These are phyloP conservation scores for Citrus hindsii DNA, from an alignment of 345 rosid species.

Conservation along the genomic window DNA sequence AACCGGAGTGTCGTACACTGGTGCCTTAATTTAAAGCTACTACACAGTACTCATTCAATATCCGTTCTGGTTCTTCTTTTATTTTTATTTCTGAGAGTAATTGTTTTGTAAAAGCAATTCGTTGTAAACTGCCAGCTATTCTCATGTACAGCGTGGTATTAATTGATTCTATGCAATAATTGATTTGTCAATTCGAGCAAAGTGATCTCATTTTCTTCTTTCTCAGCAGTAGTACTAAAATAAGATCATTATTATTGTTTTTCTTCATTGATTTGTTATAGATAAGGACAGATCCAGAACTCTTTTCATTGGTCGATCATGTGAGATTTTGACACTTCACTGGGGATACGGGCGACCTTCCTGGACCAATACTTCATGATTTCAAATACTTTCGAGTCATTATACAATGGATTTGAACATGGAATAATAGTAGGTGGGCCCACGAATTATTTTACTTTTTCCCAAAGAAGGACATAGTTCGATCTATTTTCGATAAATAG, in stretches of 20 bases:
- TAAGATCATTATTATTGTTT: too few relatives aligned
- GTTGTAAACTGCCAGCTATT: not conserved
- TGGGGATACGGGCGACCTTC: too few relatives aligned
- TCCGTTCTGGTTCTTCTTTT: conserved; percentile 10
- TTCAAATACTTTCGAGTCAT: too few relatives aligned
- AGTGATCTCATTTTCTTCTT: not conserved
- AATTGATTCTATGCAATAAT: not conserved
- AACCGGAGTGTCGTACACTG: conserved; percentile 56
- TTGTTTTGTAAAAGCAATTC: conserved; percentile 1
- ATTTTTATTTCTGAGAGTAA: not conserved
- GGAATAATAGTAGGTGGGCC: too few relatives aligned
- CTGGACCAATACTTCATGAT: too few relatives aligned
- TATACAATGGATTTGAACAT: too few relatives aligned
- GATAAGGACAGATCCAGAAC: not conserved
- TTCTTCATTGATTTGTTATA: too few relatives aligned
- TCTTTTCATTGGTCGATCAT: too few relatives aligned
- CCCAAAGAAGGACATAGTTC: too few relatives aligned
- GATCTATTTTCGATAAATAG: too few relatives aligned
- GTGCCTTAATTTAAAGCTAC: conserved; percentile 26
- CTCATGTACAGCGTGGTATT: conserved; percentile 7
- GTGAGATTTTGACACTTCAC: too few relatives aligned
- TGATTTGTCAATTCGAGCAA: not conserved
- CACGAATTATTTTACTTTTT: too few relatives aligned
- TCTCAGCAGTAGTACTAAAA: not conserved
- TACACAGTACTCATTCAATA: not conserved